Evolutionary conservation across 2,329 filamentous ascomycete species (phyloP), one percentile per base, ranked within the genome.

Genomic region (Neonectria coccinea): DNA sequence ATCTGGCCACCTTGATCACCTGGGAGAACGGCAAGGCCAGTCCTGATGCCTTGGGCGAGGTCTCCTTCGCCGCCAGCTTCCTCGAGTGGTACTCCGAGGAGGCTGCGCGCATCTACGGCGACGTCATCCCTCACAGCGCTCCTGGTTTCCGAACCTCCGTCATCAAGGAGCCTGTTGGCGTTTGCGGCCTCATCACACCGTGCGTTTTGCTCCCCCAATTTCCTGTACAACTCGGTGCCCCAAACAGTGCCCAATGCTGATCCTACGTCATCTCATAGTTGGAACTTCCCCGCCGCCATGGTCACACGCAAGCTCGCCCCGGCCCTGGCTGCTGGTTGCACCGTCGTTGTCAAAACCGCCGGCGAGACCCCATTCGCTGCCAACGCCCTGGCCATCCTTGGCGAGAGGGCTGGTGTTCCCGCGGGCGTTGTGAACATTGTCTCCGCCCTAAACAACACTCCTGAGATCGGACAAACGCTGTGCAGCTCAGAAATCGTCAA

Each of bases 361-460:
- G 89, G 89, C 2, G 89, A 92, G 76, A 93, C 91, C 1, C 91
- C 91, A 0, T 87, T 92, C 74, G 91, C 90, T 44, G 87, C 89
- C 2, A 88, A 91, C 39, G 89, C 90, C 2, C 79, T 93, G 5
- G 89, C 88, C 1, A 85, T 90, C 70, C 84, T 93, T 22, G 89
- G 87, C 0, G 82, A 86, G 62, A 84, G 89, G 20, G 92, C 92
- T 0, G 92, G 92, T 1, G 89, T 93, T 41, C 92, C 92, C 2
- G 86, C 88, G 1, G 71, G 71, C 8, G 66, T 66, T 7, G 33
- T 73, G 47, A 73, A 93, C 76, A 81, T 93, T 63, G 83, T 93
- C 47, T 91, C 89, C 5, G 84, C 89, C 0, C 76, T 88, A 7
- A 79, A 88, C 62, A 91, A 92, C 75, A 92, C 90, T 0, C 81